phyloP scores from a whole-genome alignment of 148 eudicot species.

The Vaccinium macrocarpon region DNA sequence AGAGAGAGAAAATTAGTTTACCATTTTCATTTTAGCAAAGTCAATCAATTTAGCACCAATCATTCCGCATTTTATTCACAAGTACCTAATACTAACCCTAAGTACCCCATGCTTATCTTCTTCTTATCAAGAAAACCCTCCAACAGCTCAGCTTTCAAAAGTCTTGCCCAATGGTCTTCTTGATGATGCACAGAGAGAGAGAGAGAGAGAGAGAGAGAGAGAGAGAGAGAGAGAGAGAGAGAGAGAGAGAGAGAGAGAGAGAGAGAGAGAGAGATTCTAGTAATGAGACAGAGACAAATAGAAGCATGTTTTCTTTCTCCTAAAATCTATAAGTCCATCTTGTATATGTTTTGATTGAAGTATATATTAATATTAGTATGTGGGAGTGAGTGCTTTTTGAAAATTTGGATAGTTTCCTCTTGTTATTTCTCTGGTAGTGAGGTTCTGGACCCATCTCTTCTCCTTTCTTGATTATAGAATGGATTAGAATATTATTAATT shows the following conservation, averaged over 20 bases:
- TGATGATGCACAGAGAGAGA: constrained; percentile 38
- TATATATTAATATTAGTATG: constrained; percentile 1
- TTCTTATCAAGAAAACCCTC: constrained; percentile 30
- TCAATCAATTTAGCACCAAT: constrained; percentile 25
- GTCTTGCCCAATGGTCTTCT: constrained; percentile 26
- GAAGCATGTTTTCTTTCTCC: constrained; percentile 46
- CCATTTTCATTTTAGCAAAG: background rate
- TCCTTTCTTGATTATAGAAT: constrained; percentile 14
- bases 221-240: constrained; percentile 40
- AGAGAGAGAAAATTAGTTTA: background rate
- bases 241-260: constrained; percentile 4
- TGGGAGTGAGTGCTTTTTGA: constrained; percentile 24
- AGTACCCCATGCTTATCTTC: constrained; percentile 38
- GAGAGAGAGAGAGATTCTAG: constrained; percentile 44
- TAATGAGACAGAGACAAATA: constrained; percentile 44
- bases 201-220: constrained; percentile 33
- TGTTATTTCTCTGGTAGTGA: constrained; percentile 38
- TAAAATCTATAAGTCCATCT: constrained; percentile 44
- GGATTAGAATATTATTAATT: constrained; percentile 20
- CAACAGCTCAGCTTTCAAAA: constrained; percentile 3
- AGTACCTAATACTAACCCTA: background rate
- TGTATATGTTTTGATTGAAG: background rate
- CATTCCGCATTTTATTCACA: constrained; percentile 21
- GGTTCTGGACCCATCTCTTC: constrained; percentile 30
- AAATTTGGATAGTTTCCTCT: constrained; percentile 23